Conservation (phyloP, 2,329 filamentous ascomycete species). For the Beauveria scarabaeidicola region DNA sequence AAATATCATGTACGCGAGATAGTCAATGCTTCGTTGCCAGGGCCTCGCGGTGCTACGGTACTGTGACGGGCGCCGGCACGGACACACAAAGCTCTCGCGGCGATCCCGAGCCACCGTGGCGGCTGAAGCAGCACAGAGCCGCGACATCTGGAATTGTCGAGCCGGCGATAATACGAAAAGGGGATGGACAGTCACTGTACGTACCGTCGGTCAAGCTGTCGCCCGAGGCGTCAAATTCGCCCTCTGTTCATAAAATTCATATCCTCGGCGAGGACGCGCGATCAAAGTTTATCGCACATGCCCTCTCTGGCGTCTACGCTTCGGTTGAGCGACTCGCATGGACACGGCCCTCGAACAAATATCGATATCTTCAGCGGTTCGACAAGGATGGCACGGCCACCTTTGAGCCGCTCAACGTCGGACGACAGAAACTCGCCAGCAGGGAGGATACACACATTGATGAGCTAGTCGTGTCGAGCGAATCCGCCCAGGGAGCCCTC, state of each 20-base stretch:
- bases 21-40: conserved; percentile 25
- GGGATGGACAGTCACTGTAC: conserved; percentile 20
- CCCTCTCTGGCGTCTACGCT: conserved; percentile 32
- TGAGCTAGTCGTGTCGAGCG: conserved; percentile 62
- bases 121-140: conserved; percentile 1
- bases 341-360: conserved; percentile 20
- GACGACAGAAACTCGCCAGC: neutral
- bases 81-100: conserved; percentile 13
- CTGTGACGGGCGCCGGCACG: conserved; percentile 18
- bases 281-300: conserved; percentile 33
- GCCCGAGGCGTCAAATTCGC: conserved; percentile 23
- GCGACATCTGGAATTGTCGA: conserved; percentile 15
- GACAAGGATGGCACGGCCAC: conserved; percentile 13
- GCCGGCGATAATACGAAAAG: conserved; percentile 16
- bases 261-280: conserved; percentile 34
- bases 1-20: conserved; percentile 32
- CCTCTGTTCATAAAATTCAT: conserved; percentile 30
- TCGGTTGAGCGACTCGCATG: conserved; percentile 29
- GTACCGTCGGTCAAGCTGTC: conserved; percentile 30
- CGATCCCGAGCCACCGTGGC: conserved; percentile 3
- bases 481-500: conserved; percentile 43
- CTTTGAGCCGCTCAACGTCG: conserved; percentile 11
- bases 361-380: conserved; percentile 22
- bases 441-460: conserved; percentile 49
- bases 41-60: conserved; percentile 27